phyloP scores from a whole-genome alignment of 768 basidiomycete species.

The Leccinum boreale region DNA sequence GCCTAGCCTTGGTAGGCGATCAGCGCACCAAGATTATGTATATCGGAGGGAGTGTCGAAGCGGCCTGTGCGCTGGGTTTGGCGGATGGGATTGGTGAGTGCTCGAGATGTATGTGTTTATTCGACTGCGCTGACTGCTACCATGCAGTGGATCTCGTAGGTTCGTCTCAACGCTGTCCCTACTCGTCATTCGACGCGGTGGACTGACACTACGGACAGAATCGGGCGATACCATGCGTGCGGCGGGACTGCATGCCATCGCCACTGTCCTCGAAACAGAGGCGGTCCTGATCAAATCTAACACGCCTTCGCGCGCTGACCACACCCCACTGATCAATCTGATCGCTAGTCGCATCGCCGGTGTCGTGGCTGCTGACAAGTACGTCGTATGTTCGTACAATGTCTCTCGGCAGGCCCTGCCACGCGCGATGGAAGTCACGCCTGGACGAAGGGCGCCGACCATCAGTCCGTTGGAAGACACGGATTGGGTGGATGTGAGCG shows the following conservation, averaged over 20 bases:
- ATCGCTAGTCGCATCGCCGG: slow-evolving; percentile 89
- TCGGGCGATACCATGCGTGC: slow-evolving; percentile 99
- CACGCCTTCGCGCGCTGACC: slow-evolving; percentile 57
- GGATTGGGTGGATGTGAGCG: slow-evolving; percentile 88
- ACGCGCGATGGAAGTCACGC: slow-evolving; percentile 69
- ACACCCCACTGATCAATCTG: slow-evolving; percentile 65
- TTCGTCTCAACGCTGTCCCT: slow-evolving; percentile 54
- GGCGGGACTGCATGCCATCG: slow-evolving; percentile 91
- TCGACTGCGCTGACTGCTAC: slow-evolving; percentile 1
- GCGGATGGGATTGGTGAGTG: slow-evolving; percentile 92
- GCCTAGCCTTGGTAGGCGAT: slow-evolving; percentile 48
- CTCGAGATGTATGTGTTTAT: neutral
- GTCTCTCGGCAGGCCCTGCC: slow-evolving; percentile 62
- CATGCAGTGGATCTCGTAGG: slow-evolving; percentile 76
- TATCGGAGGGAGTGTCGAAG: slow-evolving; percentile 96
- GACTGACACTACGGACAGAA: slow-evolving; percentile 46
- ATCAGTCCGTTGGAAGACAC: slow-evolving; percentile 79
- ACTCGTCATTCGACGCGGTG: neutral
- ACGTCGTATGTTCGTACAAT: slow-evolving; percentile 93
- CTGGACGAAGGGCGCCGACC: slow-evolving; percentile 87
- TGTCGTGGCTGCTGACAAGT: slow-evolving; percentile 82
- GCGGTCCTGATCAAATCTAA: slow-evolving; percentile 90
- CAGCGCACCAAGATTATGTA: slow-evolving; percentile 84
- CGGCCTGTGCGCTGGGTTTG: slow-evolving; percentile 92
- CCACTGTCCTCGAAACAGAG: slow-evolving; percentile 80